Base-by-base conservation (phyloP, 495 filamentous ascomycete species). In the Aspergillus incahuasiensis region DNA sequence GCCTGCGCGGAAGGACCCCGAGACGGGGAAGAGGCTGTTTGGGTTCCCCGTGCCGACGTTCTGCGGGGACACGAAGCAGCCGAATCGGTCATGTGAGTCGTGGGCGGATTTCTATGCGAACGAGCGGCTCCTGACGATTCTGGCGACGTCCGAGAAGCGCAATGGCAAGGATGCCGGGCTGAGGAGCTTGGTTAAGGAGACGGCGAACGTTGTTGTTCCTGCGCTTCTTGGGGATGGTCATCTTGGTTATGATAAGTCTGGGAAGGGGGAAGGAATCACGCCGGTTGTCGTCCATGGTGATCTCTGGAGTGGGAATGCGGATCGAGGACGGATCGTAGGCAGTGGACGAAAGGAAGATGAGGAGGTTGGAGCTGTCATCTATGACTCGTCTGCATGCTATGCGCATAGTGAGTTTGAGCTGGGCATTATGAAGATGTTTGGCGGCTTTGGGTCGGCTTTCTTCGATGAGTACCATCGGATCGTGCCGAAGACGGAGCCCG, bases 371-470 rank as follows among this genome's bases (percentile, higher is more conserved):
- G 91, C 92, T 58, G 85, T 96, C 11, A 82, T 95, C 4, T 96
- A 86, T 72, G 92, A 96, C 71, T 85, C 91, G 19, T 84, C 83
- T 15, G 77, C 82, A 38, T 85, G 84, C 52, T 96, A 92, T 70
- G 89, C 83, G n/a, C 90, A 95, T 68, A 85, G 75, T 15, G 92
- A 96, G 76, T 96, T 84, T 73, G 92, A 96, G 66, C 66, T 92
- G 46, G 92, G 92, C 1, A 96, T 96, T 48, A 96, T 96, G 92
- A 79, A 79, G 54, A 92, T 97, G 89, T 96, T 96, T 80, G 92
- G 92, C 0, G 92, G 92, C 4, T 96, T 95, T 75, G 85, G 85
- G 18, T 64, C 68, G 0, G 64, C 58, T 6, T 95, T 95, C 60
- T 85, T 86, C 71, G 79, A 77, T 19, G 86, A 90, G 70, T 96